A percentile compares a stretch with the other conserved stretches of the same genome.
These are phyloP conservation scores for Diaporthe sp. DNA, from an alignment of 2,329 filamentous ascomycete genomes.

Conservation along the genomic window DNA sequence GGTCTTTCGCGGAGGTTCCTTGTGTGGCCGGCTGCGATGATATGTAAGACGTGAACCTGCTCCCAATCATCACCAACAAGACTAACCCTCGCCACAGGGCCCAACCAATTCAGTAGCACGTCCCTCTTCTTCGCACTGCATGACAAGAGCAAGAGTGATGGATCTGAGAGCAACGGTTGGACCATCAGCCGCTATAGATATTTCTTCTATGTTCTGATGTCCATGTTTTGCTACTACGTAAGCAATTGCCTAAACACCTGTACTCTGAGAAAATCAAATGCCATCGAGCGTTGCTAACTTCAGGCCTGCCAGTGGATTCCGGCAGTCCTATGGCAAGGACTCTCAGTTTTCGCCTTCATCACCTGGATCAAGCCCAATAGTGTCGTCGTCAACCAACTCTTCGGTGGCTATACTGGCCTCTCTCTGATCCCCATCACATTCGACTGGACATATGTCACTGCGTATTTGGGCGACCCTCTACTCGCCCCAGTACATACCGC, in stretches of 20 bases:
- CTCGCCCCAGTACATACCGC: conserved; percentile 49
- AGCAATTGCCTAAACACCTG: conserved; percentile 56
- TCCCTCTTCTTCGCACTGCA: conserved; percentile 58
- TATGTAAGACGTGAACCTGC: conserved; percentile 46
- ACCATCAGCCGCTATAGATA: conserved; percentile 56
- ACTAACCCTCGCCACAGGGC: conserved; percentile 22
- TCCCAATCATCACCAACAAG: not conserved
- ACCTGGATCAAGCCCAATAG: conserved; percentile 61
- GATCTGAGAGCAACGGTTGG: conserved; percentile 55
- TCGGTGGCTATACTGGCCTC: conserved; percentile 57
- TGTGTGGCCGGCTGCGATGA: conserved; percentile 59
- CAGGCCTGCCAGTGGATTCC: conserved; percentile 23
- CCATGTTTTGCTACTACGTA: conserved; percentile 59
- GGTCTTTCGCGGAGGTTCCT: conserved; percentile 61
- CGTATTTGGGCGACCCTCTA: conserved; percentile 48
- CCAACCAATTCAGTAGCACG: conserved; percentile 55
- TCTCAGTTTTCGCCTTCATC: conserved; percentile 59
- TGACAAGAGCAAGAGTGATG: conserved; percentile 52
- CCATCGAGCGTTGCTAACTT: not conserved
- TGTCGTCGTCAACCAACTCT: conserved; percentile 57
- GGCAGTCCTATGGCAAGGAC: conserved; percentile 41
- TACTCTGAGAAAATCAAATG: conserved; percentile 18
- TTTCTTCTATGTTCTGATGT: conserved; percentile 54
- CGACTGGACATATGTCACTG: conserved; percentile 49
- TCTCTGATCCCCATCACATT: conserved; percentile 56